phyloP scores from a whole-genome alignment of 2,329 filamentous ascomycete genomes.

The Paecilomyces variotii region DNA sequence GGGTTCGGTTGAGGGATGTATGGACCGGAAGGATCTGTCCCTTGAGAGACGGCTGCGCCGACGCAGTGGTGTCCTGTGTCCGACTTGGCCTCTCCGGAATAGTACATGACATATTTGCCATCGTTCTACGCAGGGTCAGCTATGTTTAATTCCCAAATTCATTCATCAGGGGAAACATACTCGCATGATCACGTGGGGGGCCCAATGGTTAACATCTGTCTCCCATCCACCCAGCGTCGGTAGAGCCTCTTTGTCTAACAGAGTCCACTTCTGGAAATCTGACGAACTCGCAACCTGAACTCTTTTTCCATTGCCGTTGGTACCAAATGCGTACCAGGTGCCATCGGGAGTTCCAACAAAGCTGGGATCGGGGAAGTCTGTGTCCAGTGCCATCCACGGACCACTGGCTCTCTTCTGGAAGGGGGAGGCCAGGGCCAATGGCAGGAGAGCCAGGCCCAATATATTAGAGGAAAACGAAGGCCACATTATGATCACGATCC shows the following conservation, averaged over 20 bases:
- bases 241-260: constrained; percentile 48
- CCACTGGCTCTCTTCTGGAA: constrained; percentile 11
- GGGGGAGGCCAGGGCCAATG: constrained; percentile 12
- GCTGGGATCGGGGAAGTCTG: constrained; percentile 36
- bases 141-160: background rate
- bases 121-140: constrained; percentile 19
- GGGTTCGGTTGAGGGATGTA: constrained; percentile 43
- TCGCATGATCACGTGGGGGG: constrained; percentile 51
- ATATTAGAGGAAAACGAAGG: background rate
- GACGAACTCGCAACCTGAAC: constrained; percentile 48
- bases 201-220: constrained; percentile 49
- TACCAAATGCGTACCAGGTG: constrained; percentile 53
- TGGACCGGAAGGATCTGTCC: constrained; percentile 40
- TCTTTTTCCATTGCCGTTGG: constrained; percentile 42
- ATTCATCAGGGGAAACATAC: constrained; percentile 15
- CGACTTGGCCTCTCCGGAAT: constrained; percentile 41
- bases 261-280: constrained; percentile 42
- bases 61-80: constrained; percentile 47
- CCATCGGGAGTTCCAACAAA: constrained; percentile 42
- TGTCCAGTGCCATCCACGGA: constrained; percentile 20
- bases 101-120: constrained; percentile 55
- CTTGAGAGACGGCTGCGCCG: constrained; percentile 45
- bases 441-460: constrained; percentile 5
- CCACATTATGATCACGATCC: background rate
- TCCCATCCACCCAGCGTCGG: constrained; percentile 48